Base-by-base conservation (phyloP, 2,329 filamentous ascomycete species). In the Rachicladosporium sp. region DNA sequence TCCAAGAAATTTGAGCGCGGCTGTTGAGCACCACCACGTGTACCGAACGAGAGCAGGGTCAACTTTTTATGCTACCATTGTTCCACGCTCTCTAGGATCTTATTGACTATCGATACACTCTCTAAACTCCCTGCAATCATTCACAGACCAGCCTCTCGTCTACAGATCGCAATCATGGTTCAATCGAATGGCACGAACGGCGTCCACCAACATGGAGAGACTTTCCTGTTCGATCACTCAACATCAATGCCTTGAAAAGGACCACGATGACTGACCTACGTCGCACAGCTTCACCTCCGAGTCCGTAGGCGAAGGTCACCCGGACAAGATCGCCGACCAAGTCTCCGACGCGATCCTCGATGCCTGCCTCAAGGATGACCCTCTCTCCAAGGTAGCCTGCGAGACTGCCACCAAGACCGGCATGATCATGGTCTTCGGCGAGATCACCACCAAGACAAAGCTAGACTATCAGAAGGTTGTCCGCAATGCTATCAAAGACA, bases 341-440 rank as follows among this genome's bases (percentile, higher is more conserved):
- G 85, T 96, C 61, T 96, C 89, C 48, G 91, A 98, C 72, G 89
- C 91, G 57, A 78, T 98, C 60, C 88, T 98, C 72, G 91, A 98
- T 75, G 91, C 91, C 70, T 96, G 91, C 73, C 74, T 98, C 61
- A 73, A 74, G 48, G 82, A 91, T 68, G 91, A 98, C 66, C 89
- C 89, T 52, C 78, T 95, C 62, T 96, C 91, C 74, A 98, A 96
- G 71, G 76, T 96, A 56, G 91, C 91, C 65, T 98, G 91, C 69
- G 91, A 98, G 76, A 95, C 89, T 53, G 91, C 91, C 59, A 94
- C 91, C 73, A 98, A 98, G 84, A 98, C 91, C 55, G 91, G 91
- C 60, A 81, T 98, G 91, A 76, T 98, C 68, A 96, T 98, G 91
- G 81, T 93, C 64, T 93, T 94, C 50, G 87, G 87, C 69, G 91